These are phyloP conservation scores for Fusarium sororula DNA, from an alignment of 2,329 filamentous ascomycete genomes.

Conservation along the genomic window DNA sequence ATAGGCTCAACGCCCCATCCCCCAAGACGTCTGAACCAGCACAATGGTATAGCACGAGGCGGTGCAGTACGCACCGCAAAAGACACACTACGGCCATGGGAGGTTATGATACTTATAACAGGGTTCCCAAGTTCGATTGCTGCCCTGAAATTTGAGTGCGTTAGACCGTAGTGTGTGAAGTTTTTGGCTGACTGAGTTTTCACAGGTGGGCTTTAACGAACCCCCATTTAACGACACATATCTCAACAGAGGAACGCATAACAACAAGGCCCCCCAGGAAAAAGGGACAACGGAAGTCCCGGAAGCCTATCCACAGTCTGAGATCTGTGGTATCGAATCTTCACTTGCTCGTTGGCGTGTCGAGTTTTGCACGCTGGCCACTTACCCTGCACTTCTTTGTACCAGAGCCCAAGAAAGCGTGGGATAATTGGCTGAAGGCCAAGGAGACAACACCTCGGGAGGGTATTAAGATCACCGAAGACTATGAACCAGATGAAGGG, in stretches of 20 bases:
- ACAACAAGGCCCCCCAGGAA: conserved; percentile 56
- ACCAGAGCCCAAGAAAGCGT: conserved; percentile 72
- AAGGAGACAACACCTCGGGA: conserved; percentile 57
- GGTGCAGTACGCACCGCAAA: conserved; percentile 82
- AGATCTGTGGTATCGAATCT: conserved; percentile 79
- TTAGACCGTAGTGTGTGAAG: conserved; percentile 14
- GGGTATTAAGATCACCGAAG: conserved; percentile 64
- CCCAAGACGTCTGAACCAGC: conserved; percentile 83
- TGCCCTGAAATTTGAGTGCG: conserved; percentile 92
- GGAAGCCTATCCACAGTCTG: conserved; percentile 67
- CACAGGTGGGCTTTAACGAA: conserved; percentile 91
- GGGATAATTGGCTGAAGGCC: conserved; percentile 67
- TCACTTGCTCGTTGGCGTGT: conserved; percentile 79
- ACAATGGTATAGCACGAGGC: conserved; percentile 86
- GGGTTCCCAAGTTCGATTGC: conserved; percentile 89
- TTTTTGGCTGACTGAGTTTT: neutral
- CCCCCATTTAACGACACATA: conserved; percentile 81
- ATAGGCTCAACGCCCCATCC: conserved; percentile 94
- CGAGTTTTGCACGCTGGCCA: conserved; percentile 86
- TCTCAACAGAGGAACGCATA: conserved; percentile 71
- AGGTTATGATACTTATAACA: conserved; percentile 86
- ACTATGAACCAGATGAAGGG: conserved; percentile 54
- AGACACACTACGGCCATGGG: conserved; percentile 80
- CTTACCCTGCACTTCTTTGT: conserved; percentile 82
- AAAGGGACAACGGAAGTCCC: conserved; percentile 64